Conservation (phyloP, 768 basidiomycete species). For the Pleurotus salmoneostramineus region DNA sequence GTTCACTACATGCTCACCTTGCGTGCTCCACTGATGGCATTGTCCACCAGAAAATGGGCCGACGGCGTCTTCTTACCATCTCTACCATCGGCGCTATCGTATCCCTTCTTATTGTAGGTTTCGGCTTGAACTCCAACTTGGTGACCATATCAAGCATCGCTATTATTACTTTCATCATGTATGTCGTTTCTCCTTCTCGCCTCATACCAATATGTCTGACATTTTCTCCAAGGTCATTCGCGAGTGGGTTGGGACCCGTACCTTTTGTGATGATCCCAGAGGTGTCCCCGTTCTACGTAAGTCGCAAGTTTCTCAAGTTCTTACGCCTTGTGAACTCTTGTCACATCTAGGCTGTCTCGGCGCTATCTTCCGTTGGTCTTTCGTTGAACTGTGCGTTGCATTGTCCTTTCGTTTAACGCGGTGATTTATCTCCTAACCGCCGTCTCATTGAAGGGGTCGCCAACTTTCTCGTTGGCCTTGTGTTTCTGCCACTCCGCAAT, state of each 20-base stretch:
- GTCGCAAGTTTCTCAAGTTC: constrained; percentile 20
- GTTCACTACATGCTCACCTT: constrained; percentile 9
- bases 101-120: constrained; percentile 66
- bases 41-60: constrained; percentile 58
- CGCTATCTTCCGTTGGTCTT: constrained; percentile 70
- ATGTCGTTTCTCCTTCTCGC: constrained; percentile 18
- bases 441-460: constrained; percentile 54
- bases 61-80: constrained; percentile 60
- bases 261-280: constrained; percentile 94
- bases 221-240: constrained; percentile 63
- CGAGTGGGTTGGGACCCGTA: constrained; percentile 85
- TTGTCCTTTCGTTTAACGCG: not conserved
- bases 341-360: constrained; percentile 63
- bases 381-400: constrained; percentile 61
- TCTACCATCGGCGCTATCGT: constrained; percentile 65
- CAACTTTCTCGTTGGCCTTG: constrained; percentile 82
- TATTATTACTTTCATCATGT: constrained; percentile 82
- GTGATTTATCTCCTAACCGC: constrained; percentile 5
- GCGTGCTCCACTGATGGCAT: not conserved
- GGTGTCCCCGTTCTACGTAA: constrained; percentile 74
- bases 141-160: constrained; percentile 65
- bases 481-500: constrained; percentile 83
- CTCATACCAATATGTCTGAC: constrained; percentile 1
- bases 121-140: constrained; percentile 61
- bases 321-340: not conserved